Conservation (phyloP, 2,329 filamentous ascomycete species). For the Trichoderma semiorbis region DNA sequence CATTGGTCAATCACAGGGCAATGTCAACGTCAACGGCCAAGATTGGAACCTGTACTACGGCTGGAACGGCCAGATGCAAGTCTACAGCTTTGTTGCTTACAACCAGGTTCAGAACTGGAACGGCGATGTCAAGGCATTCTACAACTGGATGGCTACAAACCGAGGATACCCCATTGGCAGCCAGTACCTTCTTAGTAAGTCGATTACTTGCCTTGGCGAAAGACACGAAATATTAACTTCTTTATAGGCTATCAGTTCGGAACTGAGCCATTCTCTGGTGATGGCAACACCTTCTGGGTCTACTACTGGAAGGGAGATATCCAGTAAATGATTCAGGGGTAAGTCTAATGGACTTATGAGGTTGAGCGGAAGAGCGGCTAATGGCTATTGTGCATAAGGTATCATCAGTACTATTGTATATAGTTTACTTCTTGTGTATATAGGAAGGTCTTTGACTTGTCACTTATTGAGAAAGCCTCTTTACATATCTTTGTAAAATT, state of each 20-base stretch:
- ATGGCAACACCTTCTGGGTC: constrained; percentile 27
- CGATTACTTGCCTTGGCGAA: neutral
- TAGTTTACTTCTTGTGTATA: neutral
- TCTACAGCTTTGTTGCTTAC: constrained; percentile 50
- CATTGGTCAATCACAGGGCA: constrained; percentile 45
- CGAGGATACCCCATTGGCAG: constrained; percentile 43
- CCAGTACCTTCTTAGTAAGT: constrained; percentile 47
- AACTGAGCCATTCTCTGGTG: constrained; percentile 55
- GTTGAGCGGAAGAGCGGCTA: neutral
- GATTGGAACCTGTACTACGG: constrained; percentile 57
- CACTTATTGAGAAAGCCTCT: neutral
- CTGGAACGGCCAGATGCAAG: constrained; percentile 53
- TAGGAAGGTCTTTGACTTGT: neutral
- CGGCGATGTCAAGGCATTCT: constrained; percentile 55
- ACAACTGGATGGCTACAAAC: constrained; percentile 48
- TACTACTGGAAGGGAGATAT: constrained; percentile 14
- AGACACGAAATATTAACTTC: neutral
- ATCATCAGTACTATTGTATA: neutral
- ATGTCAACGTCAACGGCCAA: constrained; percentile 49
- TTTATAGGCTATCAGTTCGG: constrained; percentile 33
- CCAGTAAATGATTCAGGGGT: neutral
- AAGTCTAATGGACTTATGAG: neutral
- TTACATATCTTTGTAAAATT: neutral
- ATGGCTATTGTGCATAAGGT: neutral
- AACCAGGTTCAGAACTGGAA: constrained; percentile 47